Percentiles rank a stretch among this genome's conserved stretches.
Evolutionary conservation across 305 asterid genomes (phyloP).

Genomic region (Fraxinus platypoda): DNA sequence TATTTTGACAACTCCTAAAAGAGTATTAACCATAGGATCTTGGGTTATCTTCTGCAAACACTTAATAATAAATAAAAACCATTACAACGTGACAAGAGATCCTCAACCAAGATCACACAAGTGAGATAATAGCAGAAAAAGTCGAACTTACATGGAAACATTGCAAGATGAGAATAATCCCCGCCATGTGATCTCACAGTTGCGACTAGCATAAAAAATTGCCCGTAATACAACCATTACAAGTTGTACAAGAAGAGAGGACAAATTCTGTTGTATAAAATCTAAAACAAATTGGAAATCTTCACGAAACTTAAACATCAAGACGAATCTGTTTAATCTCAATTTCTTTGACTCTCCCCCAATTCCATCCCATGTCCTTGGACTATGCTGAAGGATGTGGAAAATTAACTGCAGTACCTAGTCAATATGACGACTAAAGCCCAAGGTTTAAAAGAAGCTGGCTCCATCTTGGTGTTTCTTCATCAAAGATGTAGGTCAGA

Average conservation of each 20-base stretch:
- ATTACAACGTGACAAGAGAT: neutral
- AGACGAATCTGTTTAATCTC: neutral
- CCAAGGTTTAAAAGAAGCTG: constrained; percentile 74
- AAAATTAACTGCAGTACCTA: neutral
- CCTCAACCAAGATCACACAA: neutral
- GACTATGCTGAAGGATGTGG: neutral
- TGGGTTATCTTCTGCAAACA: neutral
- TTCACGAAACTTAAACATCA: constrained; percentile 10
- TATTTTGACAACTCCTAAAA: neutral
- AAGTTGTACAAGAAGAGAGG: neutral
- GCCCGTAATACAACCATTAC: constrained; percentile 12
- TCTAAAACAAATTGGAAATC: constrained; percentile 20
- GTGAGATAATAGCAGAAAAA: neutral
- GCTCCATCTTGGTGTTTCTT: constrained; percentile 96
- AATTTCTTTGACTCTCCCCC: neutral
- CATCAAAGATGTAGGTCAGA: constrained; percentile 87
- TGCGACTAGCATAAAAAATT: constrained; percentile 10
- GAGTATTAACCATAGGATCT: neutral
- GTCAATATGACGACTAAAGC: constrained; percentile 27
- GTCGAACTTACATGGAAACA: neutral
- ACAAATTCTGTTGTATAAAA: constrained; percentile 5
- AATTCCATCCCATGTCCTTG: neutral
- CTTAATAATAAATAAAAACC: neutral
- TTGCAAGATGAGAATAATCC: neutral
- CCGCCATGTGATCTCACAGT: neutral